Conservation (phyloP, 164 flowering plant genomes). For the Vitis rupestris region DNA sequence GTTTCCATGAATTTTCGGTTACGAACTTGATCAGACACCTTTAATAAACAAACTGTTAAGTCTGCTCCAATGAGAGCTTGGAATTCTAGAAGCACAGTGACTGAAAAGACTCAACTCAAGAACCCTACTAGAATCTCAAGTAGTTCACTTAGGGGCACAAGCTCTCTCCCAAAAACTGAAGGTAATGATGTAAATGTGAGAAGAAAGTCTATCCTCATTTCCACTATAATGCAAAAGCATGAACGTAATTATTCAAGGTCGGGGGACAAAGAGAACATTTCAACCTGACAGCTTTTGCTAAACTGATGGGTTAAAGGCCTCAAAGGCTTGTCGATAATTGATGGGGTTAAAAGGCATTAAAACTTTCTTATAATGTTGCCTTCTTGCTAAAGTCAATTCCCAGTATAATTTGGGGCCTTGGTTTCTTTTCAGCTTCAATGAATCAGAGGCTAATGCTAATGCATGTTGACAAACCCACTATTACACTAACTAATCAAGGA, state of each 20-base stretch:
- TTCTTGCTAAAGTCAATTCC: conserved; percentile 25
- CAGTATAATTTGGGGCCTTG: conserved; percentile 1
- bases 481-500: neutral
- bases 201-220: conserved; percentile 29
- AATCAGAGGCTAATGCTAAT: conserved; percentile 2
- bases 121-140: conserved; percentile 9
- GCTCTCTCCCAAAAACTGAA: conserved; percentile 14
- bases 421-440: neutral
- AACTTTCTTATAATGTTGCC: conserved; percentile 13
- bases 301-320: neutral
- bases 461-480: neutral
- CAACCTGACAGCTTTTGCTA: conserved; percentile 26
- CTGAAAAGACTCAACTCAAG: conserved; percentile 4
- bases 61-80: conserved; percentile 1
- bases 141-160: conserved; percentile 19
- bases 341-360: conserved; percentile 8
- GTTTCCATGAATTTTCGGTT: too few relatives aligned
- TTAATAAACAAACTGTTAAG: neutral
- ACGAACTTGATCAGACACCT: neutral
- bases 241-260: conserved; percentile 23
- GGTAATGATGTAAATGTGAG: conserved; percentile 18
- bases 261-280: conserved; percentile 27
- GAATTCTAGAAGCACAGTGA: conserved; percentile 7
- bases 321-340: conserved; percentile 19
- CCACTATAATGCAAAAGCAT: conserved; percentile 28